Base-by-base conservation (phyloP, 2,329 filamentous ascomycete genomes). In the Colletotrichum shisoi region DNA sequence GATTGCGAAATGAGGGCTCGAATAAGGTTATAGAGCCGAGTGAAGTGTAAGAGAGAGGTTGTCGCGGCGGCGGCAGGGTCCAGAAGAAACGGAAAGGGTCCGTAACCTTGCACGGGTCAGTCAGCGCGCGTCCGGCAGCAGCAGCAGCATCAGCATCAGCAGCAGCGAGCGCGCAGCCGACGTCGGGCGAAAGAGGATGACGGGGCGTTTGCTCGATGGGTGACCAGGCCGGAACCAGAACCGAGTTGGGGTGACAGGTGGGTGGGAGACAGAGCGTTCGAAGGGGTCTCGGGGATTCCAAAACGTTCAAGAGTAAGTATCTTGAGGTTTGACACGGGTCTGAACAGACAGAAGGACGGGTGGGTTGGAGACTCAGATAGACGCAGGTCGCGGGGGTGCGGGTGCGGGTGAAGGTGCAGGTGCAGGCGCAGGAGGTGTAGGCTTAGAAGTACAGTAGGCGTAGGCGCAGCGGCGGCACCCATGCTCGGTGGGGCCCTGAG, bases 1-100 rank as follows among this genome's bases (percentile, higher is more conserved):
- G 79, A 63, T 80, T 64, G 49, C 56, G 49, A 44, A 65, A 39
- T 64, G 45, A n/a, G 56, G 37, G 27, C 9, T 24, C n/a, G 61
- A 39, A 57, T 56, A 58, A 52, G 39, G 52, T 31, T 15, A 27
- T 39, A 40, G n/a, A 21, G 27, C 62, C 21, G 58, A 66, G 59
- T 40, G 34, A 62, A 37, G 44, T 57, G 57, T 56, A 62, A 45
- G 49, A 66, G 21, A 19, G 57, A 42, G 57, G 49, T 65, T 65
- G 49, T 59, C 57, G 24, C 17, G 31, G 27, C n/a, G 37, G 27
- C 2, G 39, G 19, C 45, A 45, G 27, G 45, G 31, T 34, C 31
- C 31, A 53, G 46, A 45, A 63, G 34, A 57, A 37, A 40, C 31
- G 53, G 56, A 58, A 53, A 34, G 34, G 37, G 51, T 24, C 45